Evolutionary conservation across 768 basidiomycete genomes (phyloP).

Genomic region (Pisolithus albus): DNA sequence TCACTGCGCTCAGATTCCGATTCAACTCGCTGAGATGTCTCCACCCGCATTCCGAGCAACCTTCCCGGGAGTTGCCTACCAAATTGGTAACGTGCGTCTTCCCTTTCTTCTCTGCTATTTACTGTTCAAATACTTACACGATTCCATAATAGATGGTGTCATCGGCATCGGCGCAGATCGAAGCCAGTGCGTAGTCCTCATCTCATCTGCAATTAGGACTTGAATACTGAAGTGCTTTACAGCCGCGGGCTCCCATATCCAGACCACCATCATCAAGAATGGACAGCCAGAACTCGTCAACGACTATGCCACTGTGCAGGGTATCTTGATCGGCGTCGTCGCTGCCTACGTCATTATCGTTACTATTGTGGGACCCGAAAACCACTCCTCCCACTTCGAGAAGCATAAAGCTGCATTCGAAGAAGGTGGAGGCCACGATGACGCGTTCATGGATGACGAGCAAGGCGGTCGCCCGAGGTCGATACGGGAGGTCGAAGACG

Average conservation of each 20-base stretch:
- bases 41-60: slow-evolving; percentile 87
- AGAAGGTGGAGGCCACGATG: slow-evolving; percentile 54
- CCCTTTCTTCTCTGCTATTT: not conserved
- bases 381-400: slow-evolving; percentile 80
- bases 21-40: slow-evolving; percentile 76
- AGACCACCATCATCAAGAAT: slow-evolving; percentile 38
- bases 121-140: not conserved
- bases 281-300: slow-evolving; percentile 40
- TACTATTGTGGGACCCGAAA: slow-evolving; percentile 73
- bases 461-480: not conserved
- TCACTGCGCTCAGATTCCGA: slow-evolving; percentile 45
- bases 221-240: slow-evolving; percentile 7
- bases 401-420: slow-evolving; percentile 74
- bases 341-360: slow-evolving; percentile 70
- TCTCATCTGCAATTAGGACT: not conserved
- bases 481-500: slow-evolving; percentile 11
- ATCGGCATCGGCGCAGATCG: slow-evolving; percentile 72
- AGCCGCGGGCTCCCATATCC: slow-evolving; percentile 58
- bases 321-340: slow-evolving; percentile 81
- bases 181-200: slow-evolving; percentile 45
- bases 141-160: slow-evolving; percentile 47
- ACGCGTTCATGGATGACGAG: slow-evolving; percentile 29
- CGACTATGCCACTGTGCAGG: slow-evolving; percentile 74
- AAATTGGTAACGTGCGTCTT: slow-evolving; percentile 56
- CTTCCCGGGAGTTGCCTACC: slow-evolving; percentile 82